Evolutionary conservation across 495 filamentous ascomycete species (phyloP), one percentile per base, ranked within the genome.

Genomic region (Neurospora sp.): DNA sequence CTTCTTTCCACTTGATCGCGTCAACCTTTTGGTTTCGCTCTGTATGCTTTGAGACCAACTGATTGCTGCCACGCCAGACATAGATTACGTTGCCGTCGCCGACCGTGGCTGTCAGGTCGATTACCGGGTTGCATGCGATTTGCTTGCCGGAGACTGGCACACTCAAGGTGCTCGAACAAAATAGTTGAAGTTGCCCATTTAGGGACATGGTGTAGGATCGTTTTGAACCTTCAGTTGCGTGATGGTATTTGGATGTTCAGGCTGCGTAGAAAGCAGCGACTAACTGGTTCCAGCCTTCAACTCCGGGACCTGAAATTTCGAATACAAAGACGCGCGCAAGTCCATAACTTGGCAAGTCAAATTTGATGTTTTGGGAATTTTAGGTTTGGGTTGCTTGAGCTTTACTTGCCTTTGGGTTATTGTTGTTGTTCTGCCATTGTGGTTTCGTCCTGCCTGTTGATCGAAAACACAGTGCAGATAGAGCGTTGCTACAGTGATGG

Each of bases 31-130:
- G 69, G 41, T 79, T 82, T 42, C 79, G 81, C 72, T 89, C 87
- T 44, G 78, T 82, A 40, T 80, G 80, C 77, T 82, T 85, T 14
- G 81, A 81, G 9, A 86, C 80, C 31, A 79, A 70, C 73, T 82
- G 81, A n/a, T 79, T 82, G 75, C 80, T 85, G 74, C 77, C 80
- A 44, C 80, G 83, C 82, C 79, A 88, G 7, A 92, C 89, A 76
- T 74, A 74, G 61, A 95, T 90, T 3, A 91, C 89, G 76, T 91
- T 90, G 0, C 89, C 89, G 70, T 92, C 93, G 69, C 79, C 93
- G 75, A 74, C 93, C 16, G 90, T 90, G n/a, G 89, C 90, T 41
- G 93, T 82, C 70, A 97, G 85, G 81, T 96, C 92, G 87, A 95
- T 92, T 35, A 88, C 89, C 10, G 94, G 93, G 82, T 93, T 95